Percentiles rank a stretch among this genome's conserved stretches.
phyloP scores from a whole-genome alignment of 345 rosid genomes.

The Arabis alpina region DNA sequence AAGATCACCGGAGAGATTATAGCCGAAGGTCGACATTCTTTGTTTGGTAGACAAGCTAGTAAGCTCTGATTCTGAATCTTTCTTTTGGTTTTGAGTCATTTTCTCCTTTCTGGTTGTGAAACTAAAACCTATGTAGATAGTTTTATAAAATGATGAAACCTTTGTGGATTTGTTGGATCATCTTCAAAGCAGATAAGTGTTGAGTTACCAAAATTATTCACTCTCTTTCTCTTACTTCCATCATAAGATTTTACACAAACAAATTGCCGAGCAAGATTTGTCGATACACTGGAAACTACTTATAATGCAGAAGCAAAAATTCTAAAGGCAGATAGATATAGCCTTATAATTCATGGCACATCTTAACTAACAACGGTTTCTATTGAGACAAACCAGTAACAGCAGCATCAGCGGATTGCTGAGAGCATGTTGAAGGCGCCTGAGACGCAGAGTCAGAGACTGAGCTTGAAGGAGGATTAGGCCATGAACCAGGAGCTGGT shows the following conservation, averaged over 20 bases:
- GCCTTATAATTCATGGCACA: background rate
- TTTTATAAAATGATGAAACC: background rate
- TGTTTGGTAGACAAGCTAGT: slow-evolving; percentile 69
- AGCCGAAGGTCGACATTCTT: slow-evolving; percentile 94
- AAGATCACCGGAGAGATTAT: slow-evolving; percentile 74
- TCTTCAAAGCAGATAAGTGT: background rate
- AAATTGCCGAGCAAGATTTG: background rate
- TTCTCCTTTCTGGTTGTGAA: slow-evolving; percentile 8
- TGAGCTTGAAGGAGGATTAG: slow-evolving; percentile 31
- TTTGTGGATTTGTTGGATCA: background rate
- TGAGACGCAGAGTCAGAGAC: slow-evolving; percentile 22
- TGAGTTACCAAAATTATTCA: background rate
- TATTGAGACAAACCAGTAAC: slow-evolving; percentile 13
- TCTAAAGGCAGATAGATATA: background rate
- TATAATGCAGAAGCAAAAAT: slow-evolving; percentile 8
- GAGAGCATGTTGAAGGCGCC: slow-evolving; percentile 30
- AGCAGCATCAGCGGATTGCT: slow-evolving; percentile 15
- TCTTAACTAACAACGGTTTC: background rate
- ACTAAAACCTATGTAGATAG: slow-evolving; percentile 13
- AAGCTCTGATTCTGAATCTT: slow-evolving; percentile 51
- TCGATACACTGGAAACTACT: slow-evolving; percentile 1
- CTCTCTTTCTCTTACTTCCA: background rate
- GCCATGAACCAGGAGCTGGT: slow-evolving; percentile 37
- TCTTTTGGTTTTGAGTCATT: background rate
- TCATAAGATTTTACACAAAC: background rate